Base-by-base conservation (phyloP, 768 basidiomycete genomes). In the Austroboletus eburneus region DNA sequence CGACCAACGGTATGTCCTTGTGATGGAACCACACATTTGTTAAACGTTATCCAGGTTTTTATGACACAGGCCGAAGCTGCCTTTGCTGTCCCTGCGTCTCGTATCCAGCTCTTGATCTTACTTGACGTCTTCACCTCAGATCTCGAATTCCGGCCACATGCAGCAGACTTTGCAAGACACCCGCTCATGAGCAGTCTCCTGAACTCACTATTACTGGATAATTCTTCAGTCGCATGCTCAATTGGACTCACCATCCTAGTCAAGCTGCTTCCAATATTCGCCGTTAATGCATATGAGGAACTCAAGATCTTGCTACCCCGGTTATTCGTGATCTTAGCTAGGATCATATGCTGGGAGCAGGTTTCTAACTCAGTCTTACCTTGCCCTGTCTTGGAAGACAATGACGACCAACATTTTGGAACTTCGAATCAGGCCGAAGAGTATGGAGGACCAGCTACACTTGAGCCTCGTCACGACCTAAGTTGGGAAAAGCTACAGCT, bases 301-400 rank as follows among this genome's bases (percentile, higher is more conserved):
- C 71, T 92, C 46, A 81, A 78, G 55, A 54, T 58, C 29, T 69
- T 82, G 39, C 74, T 92, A 6, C 87, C 89, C 3, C 73, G 67
- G 39, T 69, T 91, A 5, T 71, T 90, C 33, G 78, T 74, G 12
- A 75, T 89, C 38, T 73, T 91, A 9, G 84, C 85, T 0, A 72
- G 86, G 43, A 73, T 82, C 16, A 69, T 91, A 51, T 87, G 84
- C 61, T 91, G 90, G 89, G 81, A 80, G 51, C 78, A 79, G 46
- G 64, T 75, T 43, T 67, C 70, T 17, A 63, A 72, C 6, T 61
- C 68, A 12, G 41, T 56, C 55, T 42, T 61, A 34, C 61, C 62
- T 3, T 54, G 62, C 10, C 64, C 69, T 48, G 58, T 54, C 22
- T 67, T 61, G 13, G 61, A 69, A 27, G 75, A 78, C 51, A 64